These are phyloP conservation scores for Hippophae rhamnoides DNA, from an alignment of 306 rosid genomes.

Conservation along the genomic window DNA sequence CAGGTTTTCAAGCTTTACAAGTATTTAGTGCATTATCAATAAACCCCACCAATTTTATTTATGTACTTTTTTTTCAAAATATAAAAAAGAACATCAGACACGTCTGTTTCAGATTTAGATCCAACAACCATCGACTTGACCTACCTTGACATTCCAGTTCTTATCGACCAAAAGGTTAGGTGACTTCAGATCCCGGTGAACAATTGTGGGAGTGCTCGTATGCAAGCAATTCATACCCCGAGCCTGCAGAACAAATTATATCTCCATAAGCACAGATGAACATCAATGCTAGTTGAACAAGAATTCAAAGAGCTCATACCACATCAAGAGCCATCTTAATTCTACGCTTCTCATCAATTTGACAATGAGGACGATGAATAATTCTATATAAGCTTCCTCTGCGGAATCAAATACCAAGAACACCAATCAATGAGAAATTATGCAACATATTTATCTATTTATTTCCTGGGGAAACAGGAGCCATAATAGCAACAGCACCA, in stretches of 20 bases:
- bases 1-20: too few relatives aligned
- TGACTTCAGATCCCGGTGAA: constrained; percentile 95
- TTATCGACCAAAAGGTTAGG: constrained; percentile 96
- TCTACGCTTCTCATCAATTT: constrained; percentile 80
- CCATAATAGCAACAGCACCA: too few relatives aligned
- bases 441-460: too few relatives aligned
- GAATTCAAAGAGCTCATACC: constrained; percentile 40
- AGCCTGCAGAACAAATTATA: constrained; percentile 53
- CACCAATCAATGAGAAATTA: not conserved
- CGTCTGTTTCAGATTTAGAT: not conserved
- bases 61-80: too few relatives aligned
- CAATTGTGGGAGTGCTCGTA: constrained; percentile 82
- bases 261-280: constrained; percentile 14
- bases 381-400: constrained; percentile 91
- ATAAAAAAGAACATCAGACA: not conserved
- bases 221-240: constrained; percentile 99
- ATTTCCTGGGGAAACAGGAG: too few relatives aligned
- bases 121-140: not conserved
- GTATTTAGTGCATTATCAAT: too few relatives aligned
- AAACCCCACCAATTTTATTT: too few relatives aligned
- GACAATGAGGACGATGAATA: constrained; percentile 86
- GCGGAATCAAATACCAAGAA: constrained; percentile 10
- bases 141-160: constrained; percentile 98
- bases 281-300: constrained; percentile 7
- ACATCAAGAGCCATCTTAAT: constrained; percentile 98